phyloP scores from a whole-genome alignment of 2,329 filamentous ascomycete species.

The Calonectria leucothoes region DNA sequence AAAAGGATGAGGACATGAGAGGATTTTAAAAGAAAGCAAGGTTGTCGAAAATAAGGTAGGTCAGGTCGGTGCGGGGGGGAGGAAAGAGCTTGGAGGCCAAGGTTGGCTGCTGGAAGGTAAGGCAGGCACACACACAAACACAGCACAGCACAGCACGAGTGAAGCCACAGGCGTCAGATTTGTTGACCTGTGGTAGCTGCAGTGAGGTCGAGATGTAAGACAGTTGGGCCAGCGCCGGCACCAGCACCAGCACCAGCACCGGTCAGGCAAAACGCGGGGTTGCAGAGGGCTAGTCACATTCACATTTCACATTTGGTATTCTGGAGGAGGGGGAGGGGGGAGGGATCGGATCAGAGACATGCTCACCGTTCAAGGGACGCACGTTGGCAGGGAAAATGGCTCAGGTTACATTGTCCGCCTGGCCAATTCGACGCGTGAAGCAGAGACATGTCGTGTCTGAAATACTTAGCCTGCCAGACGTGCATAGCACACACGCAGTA shows the following conservation, averaged over 20 bases:
- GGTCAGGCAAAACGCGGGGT: slow-evolving; percentile 21
- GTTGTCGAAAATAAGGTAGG: slow-evolving; percentile 14
- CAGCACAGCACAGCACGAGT: not conserved
- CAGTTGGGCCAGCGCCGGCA: slow-evolving; percentile 18
- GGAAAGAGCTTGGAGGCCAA: not conserved
- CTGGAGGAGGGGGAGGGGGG: not conserved
- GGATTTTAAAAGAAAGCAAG: slow-evolving; percentile 24
- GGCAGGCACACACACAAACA: not conserved
- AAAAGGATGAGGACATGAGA: slow-evolving; percentile 19
- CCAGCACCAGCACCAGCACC: not conserved
- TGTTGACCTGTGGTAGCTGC: slow-evolving; percentile 13
- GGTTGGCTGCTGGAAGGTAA: not conserved
- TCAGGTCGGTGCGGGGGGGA: slow-evolving; percentile 12
- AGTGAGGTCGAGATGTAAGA: slow-evolving; percentile 28
- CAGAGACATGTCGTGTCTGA: not conserved
- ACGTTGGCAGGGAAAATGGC: slow-evolving; percentile 16
- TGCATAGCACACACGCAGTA: not conserved
- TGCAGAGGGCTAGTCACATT: slow-evolving; percentile 20
- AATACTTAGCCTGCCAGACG: not conserved
- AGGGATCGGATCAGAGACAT: not conserved
- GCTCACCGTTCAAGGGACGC: slow-evolving; percentile 8
- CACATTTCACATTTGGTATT: too few relatives aligned
- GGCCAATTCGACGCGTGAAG: slow-evolving; percentile 10
- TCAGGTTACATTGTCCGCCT: slow-evolving; percentile 16
- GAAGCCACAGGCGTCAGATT: slow-evolving; percentile 10